Conservation (phyloP, 176 grass and related monocot genomes). For the Cenchrus fungigraminus region DNA sequence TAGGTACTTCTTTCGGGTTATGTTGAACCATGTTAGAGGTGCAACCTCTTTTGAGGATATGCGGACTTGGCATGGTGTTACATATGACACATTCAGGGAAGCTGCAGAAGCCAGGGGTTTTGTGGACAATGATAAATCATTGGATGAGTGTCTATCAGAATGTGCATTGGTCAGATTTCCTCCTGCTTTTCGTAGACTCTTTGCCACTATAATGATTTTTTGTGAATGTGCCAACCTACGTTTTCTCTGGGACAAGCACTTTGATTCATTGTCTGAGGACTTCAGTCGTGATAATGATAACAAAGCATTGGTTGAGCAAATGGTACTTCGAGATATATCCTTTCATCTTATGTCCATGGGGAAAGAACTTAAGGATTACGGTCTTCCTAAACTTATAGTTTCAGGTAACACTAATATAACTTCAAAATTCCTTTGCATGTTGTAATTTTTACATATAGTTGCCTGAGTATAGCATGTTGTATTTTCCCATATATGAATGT, state of each 20-base stretch:
- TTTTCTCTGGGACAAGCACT: neutral
- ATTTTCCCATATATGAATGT: too few species aligned
- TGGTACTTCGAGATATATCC: neutral
- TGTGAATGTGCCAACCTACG: neutral
- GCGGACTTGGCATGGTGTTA: neutral
- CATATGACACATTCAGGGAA: neutral
- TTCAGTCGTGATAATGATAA: neutral
- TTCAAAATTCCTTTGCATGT: too few species aligned
- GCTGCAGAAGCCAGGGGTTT: neutral
- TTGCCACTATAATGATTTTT: neutral
- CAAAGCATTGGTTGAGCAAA: neutral
- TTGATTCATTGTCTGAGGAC: neutral
- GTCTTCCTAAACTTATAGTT: too few species aligned
- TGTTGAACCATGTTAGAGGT: neutral
- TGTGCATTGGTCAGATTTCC: too few species aligned
- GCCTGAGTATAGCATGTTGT: too few species aligned
- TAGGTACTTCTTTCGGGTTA: neutral
- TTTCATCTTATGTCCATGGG: too few species aligned
- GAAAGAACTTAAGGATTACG: too few species aligned
- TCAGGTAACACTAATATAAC: neutral
- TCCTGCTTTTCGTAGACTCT: neutral
- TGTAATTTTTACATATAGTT: too few species aligned
- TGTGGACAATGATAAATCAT: neutral
- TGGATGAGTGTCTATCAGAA: neutral
- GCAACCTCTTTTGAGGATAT: neutral